Base-by-base conservation (phyloP, 768 basidiomycete species). In the Suillus subaureus region DNA sequence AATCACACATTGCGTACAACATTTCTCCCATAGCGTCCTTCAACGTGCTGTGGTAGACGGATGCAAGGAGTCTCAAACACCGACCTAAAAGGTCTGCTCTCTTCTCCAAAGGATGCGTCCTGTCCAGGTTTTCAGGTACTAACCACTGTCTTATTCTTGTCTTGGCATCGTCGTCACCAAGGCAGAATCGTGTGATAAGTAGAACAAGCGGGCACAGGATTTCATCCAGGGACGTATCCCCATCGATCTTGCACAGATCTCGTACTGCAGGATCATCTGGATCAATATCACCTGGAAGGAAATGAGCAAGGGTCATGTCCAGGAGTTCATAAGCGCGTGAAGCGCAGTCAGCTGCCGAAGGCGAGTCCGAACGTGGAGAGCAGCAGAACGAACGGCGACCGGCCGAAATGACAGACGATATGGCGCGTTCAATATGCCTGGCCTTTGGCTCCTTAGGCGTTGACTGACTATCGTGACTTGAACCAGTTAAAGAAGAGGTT, bases 21-120 rank as follows among this genome's bases (percentile, higher is more conserved):
- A 99, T 82, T 79, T 98, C 96, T 12, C 96, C 96, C 4, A 91
- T 84, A 16, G 91, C 81, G 70, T 88, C 87, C 72, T 94, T 92
- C 67, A 93, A 77, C 52, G 89, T 82, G 1, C 83, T 73, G 69
- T 96, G 89, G 69, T 93, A 90, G 2, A 95, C 84, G 66, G 89
- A 87, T 2, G 83, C 79, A 64, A 99, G 81, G 26, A 98, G 79
- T 21, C 96, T 85, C 37, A 98, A 75, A 71, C 91, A 88, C 60
- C 91, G 82, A 0, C 97, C 97, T 3, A 98, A 79, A 9, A 91
- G 76, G 72, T 93, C 90, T 16, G 85, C 64, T 4, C 94, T 87
- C 47, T 80, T 77, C 72, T 98, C 94, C 28, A 99, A 80, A 4
- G 93, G 85, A 11, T 75, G 79, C 11, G 89, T 86, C 54, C 97